Conservation (phyloP, 2,329 filamentous ascomycete genomes). For the Arachnomyces sp. region DNA sequence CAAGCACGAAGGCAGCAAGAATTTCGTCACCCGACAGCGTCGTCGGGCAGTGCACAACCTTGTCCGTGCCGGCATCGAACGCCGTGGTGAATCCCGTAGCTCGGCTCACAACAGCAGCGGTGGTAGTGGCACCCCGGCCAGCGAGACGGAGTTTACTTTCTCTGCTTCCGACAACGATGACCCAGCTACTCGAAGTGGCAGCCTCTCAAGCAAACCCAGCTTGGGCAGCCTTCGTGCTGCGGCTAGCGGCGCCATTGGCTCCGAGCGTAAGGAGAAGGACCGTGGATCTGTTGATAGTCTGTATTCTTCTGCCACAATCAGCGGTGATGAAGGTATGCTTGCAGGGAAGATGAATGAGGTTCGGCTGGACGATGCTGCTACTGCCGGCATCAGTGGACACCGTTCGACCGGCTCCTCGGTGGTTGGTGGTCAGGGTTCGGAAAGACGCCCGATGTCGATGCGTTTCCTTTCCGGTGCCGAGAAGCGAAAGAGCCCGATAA, state of each 20-base stretch:
- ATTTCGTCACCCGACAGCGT: constrained; percentile 88
- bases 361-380: constrained; percentile 30
- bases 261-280: constrained; percentile 69
- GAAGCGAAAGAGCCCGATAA: constrained; percentile 72
- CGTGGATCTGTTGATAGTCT: constrained; percentile 46
- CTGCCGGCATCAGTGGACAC: constrained; percentile 15
- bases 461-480: constrained; percentile 81
- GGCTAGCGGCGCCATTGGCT: constrained; percentile 78
- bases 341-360: constrained; percentile 49
- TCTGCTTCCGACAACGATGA: constrained; percentile 65
- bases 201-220: constrained; percentile 68
- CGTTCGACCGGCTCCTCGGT: constrained; percentile 35
- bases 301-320: constrained; percentile 57
- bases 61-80: constrained; percentile 79
- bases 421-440: constrained; percentile 48
- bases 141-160: constrained; percentile 65
- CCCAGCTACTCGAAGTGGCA: constrained; percentile 64
- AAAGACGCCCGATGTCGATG: constrained; percentile 74
- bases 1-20: constrained; percentile 92
- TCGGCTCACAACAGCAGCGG: constrained; percentile 55
- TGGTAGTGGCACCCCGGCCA: constrained; percentile 82
- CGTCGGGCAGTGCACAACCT: constrained; percentile 87
- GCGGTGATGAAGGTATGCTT: constrained; percentile 52
- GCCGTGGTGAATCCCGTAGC: constrained; percentile 62
- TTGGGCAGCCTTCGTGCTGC: constrained; percentile 68